Evolutionary conservation across 1,284 basidiomycete genomes (phyloP).

Genomic region (Fomes fomentarius): DNA sequence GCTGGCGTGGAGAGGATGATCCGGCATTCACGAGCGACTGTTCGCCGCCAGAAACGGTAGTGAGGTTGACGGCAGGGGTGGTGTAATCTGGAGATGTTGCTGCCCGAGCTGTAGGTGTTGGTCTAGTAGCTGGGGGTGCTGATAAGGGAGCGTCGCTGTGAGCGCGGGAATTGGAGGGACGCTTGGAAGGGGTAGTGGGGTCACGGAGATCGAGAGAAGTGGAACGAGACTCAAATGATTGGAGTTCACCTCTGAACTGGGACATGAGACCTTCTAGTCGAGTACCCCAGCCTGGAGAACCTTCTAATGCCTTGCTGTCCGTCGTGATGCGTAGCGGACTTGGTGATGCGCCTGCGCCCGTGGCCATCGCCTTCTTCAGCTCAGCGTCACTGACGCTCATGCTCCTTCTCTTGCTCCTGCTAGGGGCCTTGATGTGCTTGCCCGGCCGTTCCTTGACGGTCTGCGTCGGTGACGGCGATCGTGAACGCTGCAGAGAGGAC

Average conservation of each 20-base stretch:
- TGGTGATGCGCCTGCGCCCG: slow-evolving; percentile 36
- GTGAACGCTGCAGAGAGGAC: slow-evolving; percentile 35
- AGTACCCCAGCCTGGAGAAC: slow-evolving; percentile 45
- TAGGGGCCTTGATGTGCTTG: slow-evolving; percentile 31
- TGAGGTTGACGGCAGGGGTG: slow-evolving; percentile 32
- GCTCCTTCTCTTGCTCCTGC: slow-evolving; percentile 63
- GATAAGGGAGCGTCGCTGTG: slow-evolving; percentile 30
- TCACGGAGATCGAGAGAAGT: slow-evolving; percentile 62
- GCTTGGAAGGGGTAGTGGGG: slow-evolving; percentile 58
- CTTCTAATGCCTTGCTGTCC: slow-evolving; percentile 35
- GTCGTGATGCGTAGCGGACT: slow-evolving; percentile 35
- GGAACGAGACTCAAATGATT: slow-evolving; percentile 60
- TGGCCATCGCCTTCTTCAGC: slow-evolving; percentile 48
- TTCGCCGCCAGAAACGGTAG: slow-evolving; percentile 27
- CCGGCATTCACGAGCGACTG: slow-evolving; percentile 24
- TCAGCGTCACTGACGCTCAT: slow-evolving; percentile 77
- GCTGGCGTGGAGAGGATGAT: slow-evolving; percentile 18
- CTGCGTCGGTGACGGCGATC: slow-evolving; percentile 37
- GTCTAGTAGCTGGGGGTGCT: slow-evolving; percentile 20
- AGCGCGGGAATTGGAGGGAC: slow-evolving; percentile 34
- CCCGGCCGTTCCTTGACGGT: slow-evolving; percentile 29
- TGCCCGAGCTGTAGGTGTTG: slow-evolving; percentile 26
- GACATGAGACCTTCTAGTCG: slow-evolving; percentile 64
- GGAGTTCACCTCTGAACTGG: slow-evolving; percentile 71
- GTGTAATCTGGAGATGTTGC: slow-evolving; percentile 23